These are phyloP conservation scores for Eimeria brunetti DNA, from an alignment of 169 alveolate genomes.

Conservation along the genomic window DNA sequence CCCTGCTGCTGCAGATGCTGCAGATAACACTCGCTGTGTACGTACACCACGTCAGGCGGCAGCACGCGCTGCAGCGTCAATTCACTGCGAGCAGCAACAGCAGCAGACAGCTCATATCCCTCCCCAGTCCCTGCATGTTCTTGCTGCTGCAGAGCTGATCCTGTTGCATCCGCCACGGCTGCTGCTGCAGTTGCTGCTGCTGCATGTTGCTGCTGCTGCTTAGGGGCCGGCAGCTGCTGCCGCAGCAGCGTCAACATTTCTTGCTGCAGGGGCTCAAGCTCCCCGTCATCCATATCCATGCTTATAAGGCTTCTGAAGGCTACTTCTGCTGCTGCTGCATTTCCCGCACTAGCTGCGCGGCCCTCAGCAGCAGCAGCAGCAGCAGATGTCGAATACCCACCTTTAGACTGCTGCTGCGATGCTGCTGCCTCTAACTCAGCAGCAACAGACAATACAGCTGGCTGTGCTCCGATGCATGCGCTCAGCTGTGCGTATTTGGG, in stretches of 20 bases:
- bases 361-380: constrained; percentile 45
- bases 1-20: constrained; percentile 57
- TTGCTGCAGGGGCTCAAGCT: constrained; percentile 26
- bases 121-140: not conserved
- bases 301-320: constrained; percentile 36
- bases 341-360: constrained; percentile 45
- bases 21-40: constrained; percentile 29
- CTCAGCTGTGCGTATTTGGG: constrained; percentile 23
- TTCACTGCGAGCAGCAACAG: constrained; percentile 5
- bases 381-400: not conserved
- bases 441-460: constrained; percentile 40
- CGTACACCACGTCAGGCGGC: constrained; percentile 41
- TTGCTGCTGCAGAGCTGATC: not conserved
- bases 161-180: not conserved
- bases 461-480: constrained; percentile 33
- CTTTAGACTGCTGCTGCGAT: not conserved
- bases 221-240: constrained; percentile 55
- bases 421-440: constrained; percentile 6
- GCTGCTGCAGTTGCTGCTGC: not conserved
- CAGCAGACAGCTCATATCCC: not conserved
- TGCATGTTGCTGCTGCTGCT: constrained; percentile 38
- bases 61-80: constrained; percentile 52
- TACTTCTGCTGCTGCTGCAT: constrained; percentile 53
- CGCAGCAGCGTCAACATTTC: constrained; percentile 31
- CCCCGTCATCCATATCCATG: constrained; percentile 48